phyloP scores from a whole-genome alignment of 1,139 yeast genomes.

The Arxiozyma heterogenica region DNA sequence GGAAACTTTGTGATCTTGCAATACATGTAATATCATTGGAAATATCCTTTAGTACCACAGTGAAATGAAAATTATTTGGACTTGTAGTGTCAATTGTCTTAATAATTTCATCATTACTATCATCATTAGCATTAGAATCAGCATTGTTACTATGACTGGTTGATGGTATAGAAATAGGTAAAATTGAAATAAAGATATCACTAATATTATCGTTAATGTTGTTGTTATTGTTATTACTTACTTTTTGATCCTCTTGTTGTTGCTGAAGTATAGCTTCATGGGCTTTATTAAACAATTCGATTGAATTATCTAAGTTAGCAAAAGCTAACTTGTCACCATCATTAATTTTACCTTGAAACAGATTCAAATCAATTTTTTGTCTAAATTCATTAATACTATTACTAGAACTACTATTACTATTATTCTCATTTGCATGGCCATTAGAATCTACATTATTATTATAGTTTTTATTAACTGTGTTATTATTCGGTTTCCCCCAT shows the following conservation, averaged over 20 bases:
- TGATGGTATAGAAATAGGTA: constrained; percentile 41
- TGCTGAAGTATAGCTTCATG: constrained; percentile 27
- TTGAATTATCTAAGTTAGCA: constrained; percentile 75
- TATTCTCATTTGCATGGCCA: background rate
- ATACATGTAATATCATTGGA: constrained; percentile 66
- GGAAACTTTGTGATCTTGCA: constrained; percentile 82
- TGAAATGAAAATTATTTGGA: constrained; percentile 50
- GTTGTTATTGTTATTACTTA: constrained; percentile 15
- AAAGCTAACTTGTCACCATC: constrained; percentile 87
- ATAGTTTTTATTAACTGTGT: constrained; percentile 11
- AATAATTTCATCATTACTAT: background rate
- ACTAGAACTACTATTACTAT: background rate
- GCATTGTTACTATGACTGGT: constrained; percentile 27
- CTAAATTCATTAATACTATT: background rate
- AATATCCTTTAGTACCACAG: constrained; percentile 65
- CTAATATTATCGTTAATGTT: constrained; percentile 37
- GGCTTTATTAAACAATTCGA: constrained; percentile 38
- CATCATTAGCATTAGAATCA: constrained; percentile 25
- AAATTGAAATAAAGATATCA: constrained; percentile 69
- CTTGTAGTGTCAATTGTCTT: constrained; percentile 5
- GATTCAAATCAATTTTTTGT: constrained; percentile 43
- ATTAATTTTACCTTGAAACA: constrained; percentile 65
- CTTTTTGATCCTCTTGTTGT: constrained; percentile 17
- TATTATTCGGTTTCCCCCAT: constrained; percentile 28
- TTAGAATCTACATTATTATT: background rate